Evolutionary conservation across 2,329 filamentous ascomycete genomes (phyloP).

Genomic region (Alternaria dauci): DNA sequence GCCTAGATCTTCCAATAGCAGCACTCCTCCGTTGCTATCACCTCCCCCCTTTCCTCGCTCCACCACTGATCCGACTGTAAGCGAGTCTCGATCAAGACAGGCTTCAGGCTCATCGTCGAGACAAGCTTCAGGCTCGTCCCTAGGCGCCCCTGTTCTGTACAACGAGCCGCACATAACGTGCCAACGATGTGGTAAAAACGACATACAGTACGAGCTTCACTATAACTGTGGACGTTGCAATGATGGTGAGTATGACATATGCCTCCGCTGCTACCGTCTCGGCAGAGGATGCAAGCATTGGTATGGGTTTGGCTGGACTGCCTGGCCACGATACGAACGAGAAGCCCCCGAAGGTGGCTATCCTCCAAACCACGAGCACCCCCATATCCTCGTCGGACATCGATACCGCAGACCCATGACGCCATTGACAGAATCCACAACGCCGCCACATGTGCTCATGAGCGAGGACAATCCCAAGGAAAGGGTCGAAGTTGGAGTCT

Average conservation of each 20-base stretch:
- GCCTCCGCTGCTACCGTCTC: conserved; percentile 78
- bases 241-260: conserved; percentile 78
- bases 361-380: conserved; percentile 53
- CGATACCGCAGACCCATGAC: conserved; percentile 51
- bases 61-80: conserved; percentile 38
- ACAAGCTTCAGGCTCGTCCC: conserved; percentile 22
- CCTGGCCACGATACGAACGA: conserved; percentile 70
- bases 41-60: conserved; percentile 39
- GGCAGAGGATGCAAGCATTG: conserved; percentile 83
- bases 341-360: conserved; percentile 54
- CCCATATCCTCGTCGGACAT: conserved; percentile 62
- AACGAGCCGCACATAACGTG: conserved; percentile 78
- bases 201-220: conserved; percentile 87
- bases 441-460: conserved; percentile 45
- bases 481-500: conserved; percentile 79
- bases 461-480: conserved; percentile 73
- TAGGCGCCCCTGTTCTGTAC: conserved; percentile 55
- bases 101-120: conserved; percentile 25
- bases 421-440: conserved; percentile 32
- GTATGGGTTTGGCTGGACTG: conserved; percentile 84
- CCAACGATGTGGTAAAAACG: conserved; percentile 70
- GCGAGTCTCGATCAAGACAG: conserved; percentile 28
- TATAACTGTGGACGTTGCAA: conserved; percentile 80
- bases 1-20: conserved; percentile 31
- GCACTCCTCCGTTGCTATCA: conserved; percentile 37